Base-by-base conservation (phyloP, 192 early-diverging fungal species). In the Gaertneriomyces semiglobifer region DNA sequence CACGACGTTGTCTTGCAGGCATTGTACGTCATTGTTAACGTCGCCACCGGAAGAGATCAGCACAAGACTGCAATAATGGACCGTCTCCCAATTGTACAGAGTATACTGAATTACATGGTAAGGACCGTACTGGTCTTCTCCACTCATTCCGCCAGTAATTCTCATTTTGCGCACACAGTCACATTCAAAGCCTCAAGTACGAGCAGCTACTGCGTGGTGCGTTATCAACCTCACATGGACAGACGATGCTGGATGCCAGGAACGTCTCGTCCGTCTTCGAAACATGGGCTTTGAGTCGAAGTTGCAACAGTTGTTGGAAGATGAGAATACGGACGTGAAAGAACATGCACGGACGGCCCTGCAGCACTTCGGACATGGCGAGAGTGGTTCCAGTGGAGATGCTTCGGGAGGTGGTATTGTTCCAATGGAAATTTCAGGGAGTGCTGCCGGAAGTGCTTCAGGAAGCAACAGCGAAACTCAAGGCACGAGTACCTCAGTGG, bases 221-320 rank as follows among this genome's bases (percentile, higher is more conserved):
- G 72, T 90, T 33, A 88, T 91, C 48, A 93, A 92, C 70, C 68
- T 89, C 51, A 88, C 88, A 9, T 90, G 87, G 80, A 69, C 71
- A 3, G 86, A 90, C 16, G 84, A 87, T 46, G 19, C 61, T 51
- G 66, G 70, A 7, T 53, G 80, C 1, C 68, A 70, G 41, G 79
- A 78, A 0, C 79, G 90, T 40, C 66, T 88, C 10, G 56, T 41
- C 7, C 52, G 69, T 8, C 65, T 91, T 51, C 76, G 78, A 42
- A 70, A 71, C 10, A 54, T 89, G 46, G 87, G 88, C 10, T 74
- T 89, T 18, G 84, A 86, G 44, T 65, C 85, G 3, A 73, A 78
- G 43, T 73, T 93, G 8, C 70, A 79, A 48, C 16, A 46, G 3
- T 20, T 71, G 7, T 59, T 91, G 76, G 72, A 79, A 6, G 91